These are phyloP conservation scores for Aspergillus cavernicola DNA, from an alignment of 495 filamentous ascomycete species.

Conservation along the genomic window DNA sequence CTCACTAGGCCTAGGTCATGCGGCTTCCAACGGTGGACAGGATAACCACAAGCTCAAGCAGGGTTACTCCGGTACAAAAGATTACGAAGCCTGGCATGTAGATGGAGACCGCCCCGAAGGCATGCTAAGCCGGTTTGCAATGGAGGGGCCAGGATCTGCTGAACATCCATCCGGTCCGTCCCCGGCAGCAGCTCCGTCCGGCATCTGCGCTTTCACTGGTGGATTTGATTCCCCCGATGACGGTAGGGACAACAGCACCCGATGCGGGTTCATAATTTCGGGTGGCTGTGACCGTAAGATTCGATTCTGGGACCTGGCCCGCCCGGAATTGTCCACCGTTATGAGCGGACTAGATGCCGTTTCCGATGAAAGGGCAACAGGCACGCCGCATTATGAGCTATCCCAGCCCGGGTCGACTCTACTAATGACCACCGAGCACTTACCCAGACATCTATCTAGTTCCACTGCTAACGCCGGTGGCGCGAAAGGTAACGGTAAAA, in stretches of 20 bases:
- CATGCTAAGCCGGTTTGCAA: slow-evolving; percentile 85
- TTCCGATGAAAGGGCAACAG: slow-evolving; percentile 43
- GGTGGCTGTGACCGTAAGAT: slow-evolving; percentile 88
- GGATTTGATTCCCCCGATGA: slow-evolving; percentile 49
- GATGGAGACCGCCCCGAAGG: slow-evolving; percentile 86
- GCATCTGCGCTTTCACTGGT: slow-evolving; percentile 49
- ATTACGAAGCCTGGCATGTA: slow-evolving; percentile 83
- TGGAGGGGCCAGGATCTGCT: slow-evolving; percentile 43
- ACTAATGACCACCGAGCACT: slow-evolving; percentile 67
- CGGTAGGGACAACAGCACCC: slow-evolving; percentile 37
- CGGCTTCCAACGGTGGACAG: slow-evolving; percentile 13
- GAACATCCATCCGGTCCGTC: slow-evolving; percentile 42
- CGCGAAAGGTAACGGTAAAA: slow-evolving; percentile 30
- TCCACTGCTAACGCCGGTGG: slow-evolving; percentile 29
- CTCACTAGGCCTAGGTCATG: slow-evolving; percentile 19
- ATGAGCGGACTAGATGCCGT: slow-evolving; percentile 75
- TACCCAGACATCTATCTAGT: slow-evolving; percentile 55
- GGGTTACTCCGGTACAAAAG: slow-evolving; percentile 49
- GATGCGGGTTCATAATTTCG: slow-evolving; percentile 69
- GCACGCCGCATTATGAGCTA: slow-evolving; percentile 66
- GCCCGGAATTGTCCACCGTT: slow-evolving; percentile 67
- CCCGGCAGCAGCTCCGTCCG: slow-evolving; percentile 17
- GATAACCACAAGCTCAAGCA: slow-evolving; percentile 5
- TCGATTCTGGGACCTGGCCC: slow-evolving; percentile 83
- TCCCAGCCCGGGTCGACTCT: slow-evolving; percentile 65